Evolutionary conservation across 1,284 basidiomycete species (phyloP).

Genomic region (Veloporphyrellus conicus): DNA sequence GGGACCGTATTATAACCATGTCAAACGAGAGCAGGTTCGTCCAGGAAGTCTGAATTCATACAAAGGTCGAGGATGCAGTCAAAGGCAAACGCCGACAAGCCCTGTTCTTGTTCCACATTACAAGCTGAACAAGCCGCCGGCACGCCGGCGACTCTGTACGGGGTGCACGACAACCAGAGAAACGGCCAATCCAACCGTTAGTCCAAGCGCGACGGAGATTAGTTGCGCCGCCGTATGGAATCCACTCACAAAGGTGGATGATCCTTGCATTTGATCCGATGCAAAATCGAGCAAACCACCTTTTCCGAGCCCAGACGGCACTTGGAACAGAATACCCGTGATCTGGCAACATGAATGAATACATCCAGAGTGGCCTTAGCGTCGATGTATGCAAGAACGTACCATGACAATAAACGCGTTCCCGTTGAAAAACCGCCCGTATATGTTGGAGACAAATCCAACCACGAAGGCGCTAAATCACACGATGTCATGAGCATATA

Average conservation of each 20-base stretch:
- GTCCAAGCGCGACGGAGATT: slow-evolving; percentile 58
- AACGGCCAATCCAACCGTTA: slow-evolving; percentile 71
- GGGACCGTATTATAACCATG: too few species aligned
- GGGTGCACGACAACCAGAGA: slow-evolving; percentile 57
- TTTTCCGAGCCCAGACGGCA: slow-evolving; percentile 82
- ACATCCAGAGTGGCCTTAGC: neutral
- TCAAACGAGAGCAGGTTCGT: too few species aligned
- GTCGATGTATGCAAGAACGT: slow-evolving; percentile 13
- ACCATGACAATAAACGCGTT: slow-evolving; percentile 79
- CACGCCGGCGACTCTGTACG: slow-evolving; percentile 51
- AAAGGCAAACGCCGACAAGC: too few species aligned
- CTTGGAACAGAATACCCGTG: slow-evolving; percentile 82
- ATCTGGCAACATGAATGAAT: slow-evolving; percentile 40
- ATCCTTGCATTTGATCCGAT: slow-evolving; percentile 46
- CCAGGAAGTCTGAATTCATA: too few species aligned
- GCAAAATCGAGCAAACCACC: slow-evolving; percentile 81
- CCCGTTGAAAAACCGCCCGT: slow-evolving; percentile 75
- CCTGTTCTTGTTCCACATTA: slow-evolving; percentile 9
- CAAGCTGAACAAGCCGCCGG: slow-evolving; percentile 46
- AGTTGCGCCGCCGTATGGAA: slow-evolving; percentile 66
- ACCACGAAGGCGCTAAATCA: slow-evolving; percentile 68
- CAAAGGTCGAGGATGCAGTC: too few species aligned
- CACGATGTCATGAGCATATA: neutral
- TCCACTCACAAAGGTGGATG: slow-evolving; percentile 58
- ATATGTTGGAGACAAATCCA: slow-evolving; percentile 79